These are phyloP conservation scores for Centella asiatica DNA, from an alignment of 129 eudicot genomes.

Conservation along the genomic window DNA sequence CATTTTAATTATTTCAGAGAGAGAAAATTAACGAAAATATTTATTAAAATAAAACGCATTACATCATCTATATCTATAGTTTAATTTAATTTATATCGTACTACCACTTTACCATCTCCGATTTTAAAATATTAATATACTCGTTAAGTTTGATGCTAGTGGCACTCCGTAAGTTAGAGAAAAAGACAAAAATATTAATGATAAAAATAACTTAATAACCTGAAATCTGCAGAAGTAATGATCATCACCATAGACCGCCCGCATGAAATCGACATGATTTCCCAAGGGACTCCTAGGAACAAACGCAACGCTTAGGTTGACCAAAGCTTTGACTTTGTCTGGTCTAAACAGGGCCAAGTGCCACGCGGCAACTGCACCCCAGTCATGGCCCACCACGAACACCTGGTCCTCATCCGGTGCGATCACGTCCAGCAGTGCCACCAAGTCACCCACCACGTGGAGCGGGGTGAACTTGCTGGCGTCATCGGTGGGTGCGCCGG, in stretches of 20 bases:
- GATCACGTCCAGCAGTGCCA: slow-evolving; percentile 1
- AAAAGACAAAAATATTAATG: not conserved
- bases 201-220: not conserved
- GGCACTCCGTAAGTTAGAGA: too few species aligned
- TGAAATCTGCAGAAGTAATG: slow-evolving; percentile 5
- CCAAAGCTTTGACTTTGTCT: slow-evolving; percentile 1
- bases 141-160: not conserved
- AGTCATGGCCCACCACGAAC: slow-evolving; percentile 9
- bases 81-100: too few species aligned
- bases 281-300: not conserved
- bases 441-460: not conserved
- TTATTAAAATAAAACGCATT: too few species aligned
- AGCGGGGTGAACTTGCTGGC: not conserved
- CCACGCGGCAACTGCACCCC: not conserved
- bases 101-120: too few species aligned
- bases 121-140: not conserved
- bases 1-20: too few species aligned
- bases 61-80: too few species aligned
- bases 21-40: too few species aligned
- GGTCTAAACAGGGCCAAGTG: slow-evolving; percentile 2
- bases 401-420: slow-evolving; percentile 2
- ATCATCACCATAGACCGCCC: not conserved
- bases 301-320: not conserved
- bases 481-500: not conserved
- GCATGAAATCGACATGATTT: not conserved